A percentile compares a stretch with the other conserved stretches of the same genome.
phyloP scores from a whole-genome alignment of 768 basidiomycete species.

The Trametes cingulata region DNA sequence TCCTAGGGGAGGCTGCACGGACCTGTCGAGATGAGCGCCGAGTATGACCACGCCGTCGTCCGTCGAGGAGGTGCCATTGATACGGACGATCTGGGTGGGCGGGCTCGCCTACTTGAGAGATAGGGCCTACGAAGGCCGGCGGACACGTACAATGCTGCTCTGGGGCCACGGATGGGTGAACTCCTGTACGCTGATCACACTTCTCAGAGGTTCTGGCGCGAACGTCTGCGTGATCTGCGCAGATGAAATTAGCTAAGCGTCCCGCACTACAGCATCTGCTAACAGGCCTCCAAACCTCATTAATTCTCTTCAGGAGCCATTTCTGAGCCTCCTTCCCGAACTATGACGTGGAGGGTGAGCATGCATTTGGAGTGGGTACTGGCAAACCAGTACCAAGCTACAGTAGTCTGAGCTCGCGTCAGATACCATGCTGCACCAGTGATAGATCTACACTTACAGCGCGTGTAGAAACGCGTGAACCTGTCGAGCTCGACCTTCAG shows the following conservation, averaged over 20 bases:
- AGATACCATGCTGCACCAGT: constrained; percentile 10
- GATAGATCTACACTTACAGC: constrained; percentile 48
- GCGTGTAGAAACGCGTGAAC: constrained; percentile 72
- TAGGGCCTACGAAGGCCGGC: not conserved
- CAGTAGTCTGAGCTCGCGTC: constrained; percentile 55
- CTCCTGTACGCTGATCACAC: constrained; percentile 64
- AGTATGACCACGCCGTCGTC: constrained; percentile 70
- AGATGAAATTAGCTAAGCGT: constrained; percentile 6
- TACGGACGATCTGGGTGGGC: constrained; percentile 60
- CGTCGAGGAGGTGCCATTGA: constrained; percentile 65
- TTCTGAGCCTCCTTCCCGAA: constrained; percentile 74
- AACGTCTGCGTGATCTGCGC: constrained; percentile 62
- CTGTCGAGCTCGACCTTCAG: constrained; percentile 62
- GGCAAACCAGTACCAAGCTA: too few species aligned
- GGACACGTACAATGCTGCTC: constrained; percentile 62
- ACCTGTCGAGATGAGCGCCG: constrained; percentile 86
- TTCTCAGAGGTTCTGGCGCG: constrained; percentile 56
- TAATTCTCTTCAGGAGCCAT: constrained; percentile 72
- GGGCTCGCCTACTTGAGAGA: constrained; percentile 11
- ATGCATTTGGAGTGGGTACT: too few species aligned
- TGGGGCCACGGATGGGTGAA: constrained; percentile 86
- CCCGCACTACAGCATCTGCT: not conserved
- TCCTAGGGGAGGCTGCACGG: constrained; percentile 2
- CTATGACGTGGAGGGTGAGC: too few species aligned
- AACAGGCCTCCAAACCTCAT: constrained; percentile 45